Conservation (phyloP, 371 early-diverging fungal genomes). For the Syncephalastrum racemosum region DNA sequence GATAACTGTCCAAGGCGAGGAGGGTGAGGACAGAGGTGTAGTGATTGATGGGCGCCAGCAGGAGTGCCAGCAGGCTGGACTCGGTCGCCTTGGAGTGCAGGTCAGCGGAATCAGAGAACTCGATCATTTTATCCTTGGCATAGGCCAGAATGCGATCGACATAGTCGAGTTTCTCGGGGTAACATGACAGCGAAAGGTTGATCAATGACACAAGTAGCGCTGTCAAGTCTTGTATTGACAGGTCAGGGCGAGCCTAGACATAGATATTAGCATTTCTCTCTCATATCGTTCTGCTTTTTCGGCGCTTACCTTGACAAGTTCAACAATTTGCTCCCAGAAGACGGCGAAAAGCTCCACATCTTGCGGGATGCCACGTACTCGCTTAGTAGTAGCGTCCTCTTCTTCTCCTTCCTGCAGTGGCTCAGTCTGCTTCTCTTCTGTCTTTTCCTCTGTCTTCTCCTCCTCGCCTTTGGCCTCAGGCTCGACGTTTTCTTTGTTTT, state of each 20-base stretch:
- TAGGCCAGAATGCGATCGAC: conserved; percentile 88
- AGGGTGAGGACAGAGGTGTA: conserved; percentile 67
- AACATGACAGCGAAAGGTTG: conserved; percentile 90
- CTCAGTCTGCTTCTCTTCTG: conserved; percentile 16
- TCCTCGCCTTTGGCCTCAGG: conserved; percentile 9
- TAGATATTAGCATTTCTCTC: background rate
- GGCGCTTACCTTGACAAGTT: conserved; percentile 74
- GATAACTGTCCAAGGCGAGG: conserved; percentile 67
- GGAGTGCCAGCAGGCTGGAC: conserved; percentile 62
- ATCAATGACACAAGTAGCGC: conserved; percentile 83
- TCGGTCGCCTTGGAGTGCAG: conserved; percentile 60
- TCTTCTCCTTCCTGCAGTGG: conserved; percentile 16
- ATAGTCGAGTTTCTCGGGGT: conserved; percentile 83
- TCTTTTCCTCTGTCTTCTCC: conserved; percentile 9
- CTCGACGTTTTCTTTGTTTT: conserved; percentile 25
- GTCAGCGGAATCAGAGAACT: conserved; percentile 53
- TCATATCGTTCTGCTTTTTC: background rate
- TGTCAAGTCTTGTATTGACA: conserved; percentile 86
- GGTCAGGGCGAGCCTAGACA: conserved; percentile 72
- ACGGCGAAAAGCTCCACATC: conserved; percentile 89
- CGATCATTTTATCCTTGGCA: conserved; percentile 66
- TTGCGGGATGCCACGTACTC: conserved; percentile 75
- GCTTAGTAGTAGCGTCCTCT: conserved; percentile 29
- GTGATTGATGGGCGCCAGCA: conserved; percentile 73
- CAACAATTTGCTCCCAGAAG: conserved; percentile 93